phyloP scores from a whole-genome alignment of 2,329 filamentous ascomycete genomes.

The Xylariaceae sp. region DNA sequence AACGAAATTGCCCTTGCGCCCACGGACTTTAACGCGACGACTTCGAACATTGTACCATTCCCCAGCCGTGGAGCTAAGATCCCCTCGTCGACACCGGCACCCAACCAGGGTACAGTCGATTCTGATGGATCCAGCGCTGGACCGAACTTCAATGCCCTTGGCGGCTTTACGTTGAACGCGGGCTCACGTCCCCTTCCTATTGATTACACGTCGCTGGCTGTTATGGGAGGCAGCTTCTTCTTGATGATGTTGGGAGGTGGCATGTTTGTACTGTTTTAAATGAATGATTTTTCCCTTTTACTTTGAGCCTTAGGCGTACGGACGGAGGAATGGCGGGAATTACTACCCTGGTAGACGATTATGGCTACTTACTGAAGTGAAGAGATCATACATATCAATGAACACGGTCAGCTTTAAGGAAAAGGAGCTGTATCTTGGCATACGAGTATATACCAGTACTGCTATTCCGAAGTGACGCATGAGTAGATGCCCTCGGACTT shows the following conservation, averaged over 20 bases:
- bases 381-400: background rate
- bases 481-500: background rate
- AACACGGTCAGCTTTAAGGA: background rate
- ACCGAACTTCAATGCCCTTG: constrained; percentile 34
- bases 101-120: constrained; percentile 33
- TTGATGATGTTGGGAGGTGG: constrained; percentile 34
- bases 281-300: constrained; percentile 1
- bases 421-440: background rate
- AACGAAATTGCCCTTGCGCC: constrained; percentile 51
- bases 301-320: constrained; percentile 6
- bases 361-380: background rate
- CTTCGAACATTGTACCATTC: constrained; percentile 47
- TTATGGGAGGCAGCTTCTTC: constrained; percentile 31
- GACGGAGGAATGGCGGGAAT: background rate
- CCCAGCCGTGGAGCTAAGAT: constrained; percentile 45
- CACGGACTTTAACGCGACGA: constrained; percentile 51
- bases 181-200: constrained; percentile 19
- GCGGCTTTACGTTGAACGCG: constrained; percentile 32
- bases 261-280: constrained; percentile 27
- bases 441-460: background rate
- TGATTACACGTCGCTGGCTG: constrained; percentile 23
- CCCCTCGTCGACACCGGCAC: constrained; percentile 44
- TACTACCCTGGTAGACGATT: background rate
- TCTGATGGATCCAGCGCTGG: constrained; percentile 4
- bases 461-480: background rate